Conservation (phyloP, 176 grass and related monocot genomes). For the Leersia perrieri region DNA sequence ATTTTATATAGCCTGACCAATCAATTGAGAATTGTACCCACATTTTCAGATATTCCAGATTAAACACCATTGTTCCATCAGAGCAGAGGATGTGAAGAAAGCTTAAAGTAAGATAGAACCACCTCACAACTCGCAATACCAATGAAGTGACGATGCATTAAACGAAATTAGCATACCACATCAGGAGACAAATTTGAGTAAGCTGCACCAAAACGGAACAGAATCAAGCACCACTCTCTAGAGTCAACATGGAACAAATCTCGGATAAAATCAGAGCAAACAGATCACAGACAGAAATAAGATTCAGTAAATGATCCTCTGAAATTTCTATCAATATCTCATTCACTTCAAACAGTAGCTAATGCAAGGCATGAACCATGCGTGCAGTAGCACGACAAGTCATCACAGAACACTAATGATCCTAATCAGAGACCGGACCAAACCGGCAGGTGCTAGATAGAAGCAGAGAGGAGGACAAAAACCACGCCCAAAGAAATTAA, state of each 20-base stretch:
- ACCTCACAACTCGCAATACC: background rate
- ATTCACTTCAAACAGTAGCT: background rate
- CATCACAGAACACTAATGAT: background rate
- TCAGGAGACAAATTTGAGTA: background rate
- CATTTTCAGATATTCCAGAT: background rate
- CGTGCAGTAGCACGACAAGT: background rate
- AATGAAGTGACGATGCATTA: background rate
- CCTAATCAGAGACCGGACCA: background rate
- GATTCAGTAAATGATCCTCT: background rate
- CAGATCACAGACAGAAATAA: background rate
- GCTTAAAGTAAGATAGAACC: background rate
- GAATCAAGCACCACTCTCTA: background rate
- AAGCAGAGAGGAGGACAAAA: constrained; percentile 8
- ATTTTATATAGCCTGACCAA: background rate
- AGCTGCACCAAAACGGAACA: background rate
- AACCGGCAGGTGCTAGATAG: background rate
- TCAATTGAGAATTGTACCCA: background rate
- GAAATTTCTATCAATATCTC: background rate
- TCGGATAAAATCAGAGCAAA: background rate
- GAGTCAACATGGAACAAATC: too few relatives aligned
- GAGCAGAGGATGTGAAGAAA: background rate
- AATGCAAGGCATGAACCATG: background rate
- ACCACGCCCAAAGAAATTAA: too few relatives aligned
- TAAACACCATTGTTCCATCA: background rate
- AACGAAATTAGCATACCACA: background rate